Percentiles rank a stretch among this genome's conserved stretches.
Conservation (phyloP, 768 basidiomycete genomes). For the Austroboletus festivus region DNA sequence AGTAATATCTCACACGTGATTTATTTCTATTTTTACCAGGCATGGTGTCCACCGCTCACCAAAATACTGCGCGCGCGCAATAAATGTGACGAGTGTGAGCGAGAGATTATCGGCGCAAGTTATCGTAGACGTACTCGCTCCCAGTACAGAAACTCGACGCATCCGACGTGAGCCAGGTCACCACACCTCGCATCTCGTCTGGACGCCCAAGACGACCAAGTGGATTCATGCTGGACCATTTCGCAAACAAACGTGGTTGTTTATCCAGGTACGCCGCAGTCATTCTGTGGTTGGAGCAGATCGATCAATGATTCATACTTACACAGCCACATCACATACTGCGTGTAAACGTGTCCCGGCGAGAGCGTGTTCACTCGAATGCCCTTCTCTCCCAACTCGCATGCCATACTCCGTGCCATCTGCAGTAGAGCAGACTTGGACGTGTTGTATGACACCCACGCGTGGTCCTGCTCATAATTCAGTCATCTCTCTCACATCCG, state of each 20-base stretch:
- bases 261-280: slow-evolving; percentile 68
- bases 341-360: slow-evolving; percentile 73
- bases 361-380: slow-evolving; percentile 78
- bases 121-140: slow-evolving; percentile 61
- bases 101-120: no score
- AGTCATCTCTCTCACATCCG: neutral
- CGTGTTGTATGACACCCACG: slow-evolving; percentile 74
- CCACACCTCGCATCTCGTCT: slow-evolving; percentile 71
- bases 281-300: slow-evolving; percentile 52
- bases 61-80: slow-evolving; percentile 28
- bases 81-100: no score
- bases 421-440: slow-evolving; percentile 78
- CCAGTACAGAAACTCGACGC: slow-evolving; percentile 79
- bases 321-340: slow-evolving; percentile 38
- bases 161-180: slow-evolving; percentile 70
- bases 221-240: slow-evolving; percentile 70
- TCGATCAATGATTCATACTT: neutral
- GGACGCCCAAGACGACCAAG: slow-evolving; percentile 67
- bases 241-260: slow-evolving; percentile 57
- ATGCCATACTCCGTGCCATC: slow-evolving; percentile 81
- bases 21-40: slow-evolving; percentile 29
- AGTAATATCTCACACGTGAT: slow-evolving; percentile 18
- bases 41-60: slow-evolving; percentile 32
- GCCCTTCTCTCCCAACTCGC: slow-evolving; percentile 61
- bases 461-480: slow-evolving; percentile 50